Conservation (phyloP, 2,329 filamentous ascomycete species). For the Tolypocladium inflatum region DNA sequence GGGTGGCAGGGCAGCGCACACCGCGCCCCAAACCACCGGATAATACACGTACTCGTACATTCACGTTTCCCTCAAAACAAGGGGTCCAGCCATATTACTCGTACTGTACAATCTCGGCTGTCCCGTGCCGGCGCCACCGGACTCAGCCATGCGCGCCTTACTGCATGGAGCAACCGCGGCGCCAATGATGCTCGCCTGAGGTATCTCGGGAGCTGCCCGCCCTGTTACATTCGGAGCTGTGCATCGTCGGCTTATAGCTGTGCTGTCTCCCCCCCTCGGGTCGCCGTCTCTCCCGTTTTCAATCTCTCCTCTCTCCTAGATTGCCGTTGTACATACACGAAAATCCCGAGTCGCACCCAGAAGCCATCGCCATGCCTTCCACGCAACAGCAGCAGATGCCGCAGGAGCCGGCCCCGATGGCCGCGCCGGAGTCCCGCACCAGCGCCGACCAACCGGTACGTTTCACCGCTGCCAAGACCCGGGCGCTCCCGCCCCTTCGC, state of each 20-base stretch:
- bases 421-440: slow-evolving; percentile 13
- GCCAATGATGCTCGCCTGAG: neutral
- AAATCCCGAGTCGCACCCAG: too few relatives aligned
- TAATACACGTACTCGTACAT: too few relatives aligned
- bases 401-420: slow-evolving; percentile 20
- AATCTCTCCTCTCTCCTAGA: neutral
- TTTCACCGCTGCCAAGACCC: neutral
- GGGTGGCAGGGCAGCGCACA: neutral
- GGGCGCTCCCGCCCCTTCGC: neutral
- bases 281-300: neutral
- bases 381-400: slow-evolving; percentile 17
- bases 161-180: neutral
- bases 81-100: neutral
- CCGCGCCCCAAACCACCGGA: too few relatives aligned
- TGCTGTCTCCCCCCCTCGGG: neutral
- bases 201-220: neutral
- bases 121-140: slow-evolving; percentile 1
- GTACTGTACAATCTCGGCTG: neutral
- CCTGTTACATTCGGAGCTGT: neutral
- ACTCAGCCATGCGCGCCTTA: neutral
- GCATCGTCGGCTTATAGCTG: neutral
- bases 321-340: neutral
- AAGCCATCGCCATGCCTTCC: neutral
- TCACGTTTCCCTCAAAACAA: neutral
- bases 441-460: slow-evolving; percentile 26